Conservation (phyloP, 495 filamentous ascomycete species). For the Pseudevernia furfuracea region DNA sequence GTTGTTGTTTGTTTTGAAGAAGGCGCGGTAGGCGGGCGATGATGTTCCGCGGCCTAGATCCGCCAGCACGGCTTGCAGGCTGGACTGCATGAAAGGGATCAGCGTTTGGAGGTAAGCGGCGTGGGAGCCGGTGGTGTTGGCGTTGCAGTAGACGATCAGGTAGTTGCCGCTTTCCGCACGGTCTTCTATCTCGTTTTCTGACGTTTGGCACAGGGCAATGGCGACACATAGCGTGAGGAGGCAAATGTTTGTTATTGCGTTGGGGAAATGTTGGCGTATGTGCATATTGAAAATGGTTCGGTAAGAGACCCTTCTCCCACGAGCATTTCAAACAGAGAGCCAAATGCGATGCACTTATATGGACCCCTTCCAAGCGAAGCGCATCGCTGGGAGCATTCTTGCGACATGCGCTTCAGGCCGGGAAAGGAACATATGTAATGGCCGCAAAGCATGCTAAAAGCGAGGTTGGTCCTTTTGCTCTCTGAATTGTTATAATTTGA, state of each 20-base stretch:
- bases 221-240: not conserved
- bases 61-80: not conserved
- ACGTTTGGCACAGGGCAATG: not conserved
- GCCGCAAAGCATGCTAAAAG: too few species aligned
- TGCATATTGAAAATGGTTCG: not conserved
- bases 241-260: not conserved
- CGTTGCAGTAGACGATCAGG: not conserved
- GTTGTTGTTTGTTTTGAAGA: not conserved
- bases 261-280: not conserved
- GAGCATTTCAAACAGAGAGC: not conserved
- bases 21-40: not conserved
- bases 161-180: not conserved
- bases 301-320: not conserved
- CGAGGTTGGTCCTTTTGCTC: too few species aligned
- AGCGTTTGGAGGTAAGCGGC: not conserved
- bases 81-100: not conserved
- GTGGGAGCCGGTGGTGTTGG: not conserved
- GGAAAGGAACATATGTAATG: too few species aligned
- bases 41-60: not conserved
- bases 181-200: not conserved
- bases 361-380: not conserved
- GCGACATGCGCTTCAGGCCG: not conserved
- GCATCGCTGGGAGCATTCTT: not conserved
- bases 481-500: too few species aligned
- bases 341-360: not conserved